Conservation (phyloP, 202 grass and related monocot genomes). For the Schoenoplectus triqueter region DNA sequence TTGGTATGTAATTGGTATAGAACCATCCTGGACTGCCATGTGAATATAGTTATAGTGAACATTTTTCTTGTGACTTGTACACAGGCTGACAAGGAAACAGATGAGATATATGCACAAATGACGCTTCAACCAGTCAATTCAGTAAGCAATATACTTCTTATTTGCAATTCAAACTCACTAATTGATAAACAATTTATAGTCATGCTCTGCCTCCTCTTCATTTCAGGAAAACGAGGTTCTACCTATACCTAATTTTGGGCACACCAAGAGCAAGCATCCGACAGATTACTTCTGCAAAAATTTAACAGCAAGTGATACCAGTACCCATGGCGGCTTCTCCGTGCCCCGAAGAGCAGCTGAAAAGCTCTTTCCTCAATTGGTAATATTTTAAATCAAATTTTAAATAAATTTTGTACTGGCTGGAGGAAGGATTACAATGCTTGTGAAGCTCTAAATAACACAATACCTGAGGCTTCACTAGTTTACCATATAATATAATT, state of each 20-base stretch:
- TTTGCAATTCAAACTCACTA: conserved; percentile 18
- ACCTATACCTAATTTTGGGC: conserved; percentile 75
- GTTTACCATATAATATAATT: background rate
- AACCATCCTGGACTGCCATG: background rate
- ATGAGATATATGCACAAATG: conserved; percentile 96
- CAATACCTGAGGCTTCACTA: background rate
- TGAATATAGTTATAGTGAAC: background rate
- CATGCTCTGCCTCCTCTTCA: background rate
- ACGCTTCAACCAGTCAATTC: conserved; percentile 92
- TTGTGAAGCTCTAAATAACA: conserved; percentile 10
- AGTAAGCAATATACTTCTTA: conserved; percentile 50
- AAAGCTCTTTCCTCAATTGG: conserved; percentile 93
- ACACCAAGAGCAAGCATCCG: conserved; percentile 81
- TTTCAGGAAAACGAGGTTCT: conserved; percentile 90
- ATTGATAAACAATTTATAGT: background rate
- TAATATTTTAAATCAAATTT: conserved; percentile 36
- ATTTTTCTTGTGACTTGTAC: conserved; percentile 12
- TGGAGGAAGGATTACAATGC: background rate
- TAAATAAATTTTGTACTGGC: conserved; percentile 34
- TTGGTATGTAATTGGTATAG: background rate
- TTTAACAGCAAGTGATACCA: conserved; percentile 90
- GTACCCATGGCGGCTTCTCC: conserved; percentile 95
- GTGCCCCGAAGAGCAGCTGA: conserved; percentile 89
- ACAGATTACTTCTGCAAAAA: conserved; percentile 98
- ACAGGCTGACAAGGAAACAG: conserved; percentile 95